These are phyloP conservation scores for Panaeolus papilionaceus DNA, from an alignment of 768 basidiomycete genomes.

Conservation along the genomic window DNA sequence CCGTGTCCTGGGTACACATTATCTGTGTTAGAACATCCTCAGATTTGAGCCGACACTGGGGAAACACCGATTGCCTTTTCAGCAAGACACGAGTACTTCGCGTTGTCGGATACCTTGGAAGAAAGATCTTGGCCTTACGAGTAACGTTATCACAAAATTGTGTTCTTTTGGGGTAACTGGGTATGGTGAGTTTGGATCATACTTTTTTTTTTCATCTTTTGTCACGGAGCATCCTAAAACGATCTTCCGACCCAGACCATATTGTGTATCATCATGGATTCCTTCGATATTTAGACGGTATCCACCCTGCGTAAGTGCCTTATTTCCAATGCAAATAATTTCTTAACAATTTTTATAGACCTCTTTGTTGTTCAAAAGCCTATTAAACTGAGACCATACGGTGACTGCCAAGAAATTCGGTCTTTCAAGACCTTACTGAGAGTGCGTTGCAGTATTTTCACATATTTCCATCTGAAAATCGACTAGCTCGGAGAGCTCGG, in stretches of 20 bases:
- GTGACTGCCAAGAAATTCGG: not conserved
- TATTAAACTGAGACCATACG: not conserved
- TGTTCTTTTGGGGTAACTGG: not conserved
- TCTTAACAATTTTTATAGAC: not conserved
- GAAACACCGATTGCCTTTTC: not conserved
- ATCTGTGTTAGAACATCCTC: not conserved
- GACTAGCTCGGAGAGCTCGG: not conserved
- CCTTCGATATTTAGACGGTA: not conserved
- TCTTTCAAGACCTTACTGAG: not conserved
- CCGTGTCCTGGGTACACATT: not conserved
- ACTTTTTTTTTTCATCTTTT: not conserved
- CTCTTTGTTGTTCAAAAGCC: not conserved
- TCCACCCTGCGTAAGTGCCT: not conserved
- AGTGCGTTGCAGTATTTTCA: not conserved
- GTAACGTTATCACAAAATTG: not conserved
- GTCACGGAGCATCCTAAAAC: not conserved
- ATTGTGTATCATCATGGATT: not conserved
- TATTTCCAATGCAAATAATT: not conserved
- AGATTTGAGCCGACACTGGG: not conserved
- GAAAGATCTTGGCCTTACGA: not conserved
- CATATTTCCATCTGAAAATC: not conserved
- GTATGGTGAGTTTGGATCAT: not conserved
- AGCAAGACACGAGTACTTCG: not conserved
- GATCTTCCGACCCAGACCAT: constrained; percentile 1
- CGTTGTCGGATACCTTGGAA: not conserved